Evolutionary conservation across 352 stramenopile species (phyloP).

Genomic region (Pythium aristosporum): DNA sequence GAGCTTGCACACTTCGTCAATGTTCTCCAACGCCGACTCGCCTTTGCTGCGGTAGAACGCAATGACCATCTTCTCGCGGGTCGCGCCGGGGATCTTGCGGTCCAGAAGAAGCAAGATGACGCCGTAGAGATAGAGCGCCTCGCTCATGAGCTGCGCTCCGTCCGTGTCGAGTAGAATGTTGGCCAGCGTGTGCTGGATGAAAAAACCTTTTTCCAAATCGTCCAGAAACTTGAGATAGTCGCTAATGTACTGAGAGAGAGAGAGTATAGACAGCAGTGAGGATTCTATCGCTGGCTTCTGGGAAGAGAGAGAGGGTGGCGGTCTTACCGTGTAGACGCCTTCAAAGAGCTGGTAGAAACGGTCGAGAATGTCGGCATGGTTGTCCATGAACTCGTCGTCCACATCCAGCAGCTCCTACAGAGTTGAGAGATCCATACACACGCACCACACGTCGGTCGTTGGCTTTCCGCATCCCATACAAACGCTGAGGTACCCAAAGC

Average conservation of each 20-base stretch:
- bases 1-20: constrained; percentile 91
- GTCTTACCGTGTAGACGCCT: constrained; percentile 40
- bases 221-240: constrained; percentile 92
- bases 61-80: constrained; percentile 92
- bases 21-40: constrained; percentile 86
- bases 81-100: constrained; percentile 83
- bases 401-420: constrained; percentile 55
- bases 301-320: not conserved
- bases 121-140: constrained; percentile 94
- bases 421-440: not conserved
- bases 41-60: constrained; percentile 87
- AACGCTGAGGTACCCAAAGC: not conserved
- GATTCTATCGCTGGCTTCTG: not conserved
- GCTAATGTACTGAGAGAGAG: constrained; percentile 74
- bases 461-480: too few relatives aligned
- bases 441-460: too few relatives aligned
- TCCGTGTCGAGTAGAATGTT: constrained; percentile 94
- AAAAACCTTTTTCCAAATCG: constrained; percentile 92
- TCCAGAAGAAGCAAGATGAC: constrained; percentile 95
- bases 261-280: constrained; percentile 7
- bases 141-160: constrained; percentile 92
- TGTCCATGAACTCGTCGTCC: constrained; percentile 83
- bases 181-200: constrained; percentile 95
- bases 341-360: constrained; percentile 83
- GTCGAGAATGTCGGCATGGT: constrained; percentile 62